Evolutionary conservation across 352 stramenopile genomes (phyloP), one percentile per base, ranked within the genome.

Genomic region (Phytophthora litchii): DNA sequence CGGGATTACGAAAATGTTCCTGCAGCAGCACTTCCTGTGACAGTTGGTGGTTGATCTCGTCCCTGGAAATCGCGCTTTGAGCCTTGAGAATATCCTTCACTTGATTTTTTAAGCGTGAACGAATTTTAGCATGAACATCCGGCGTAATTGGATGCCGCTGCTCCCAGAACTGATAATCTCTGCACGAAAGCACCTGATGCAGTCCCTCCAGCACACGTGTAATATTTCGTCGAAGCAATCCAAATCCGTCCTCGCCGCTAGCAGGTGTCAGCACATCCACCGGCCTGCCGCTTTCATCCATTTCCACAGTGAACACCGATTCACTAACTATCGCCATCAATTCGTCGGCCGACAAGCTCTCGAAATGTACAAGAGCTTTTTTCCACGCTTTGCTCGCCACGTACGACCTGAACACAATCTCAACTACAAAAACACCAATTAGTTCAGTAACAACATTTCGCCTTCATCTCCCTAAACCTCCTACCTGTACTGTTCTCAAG

Each of bases 161-260:
- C 64, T 94, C 83, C 86, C 83, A 94, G n/a, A 94, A 91, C 35
- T 89, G 80, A 60, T 94, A 94, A 45, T 89, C 80, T 20, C 23
- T 68, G 49, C 86, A 94, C 21, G 67, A 67, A 0, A 90, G 37
- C 14, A 91, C 83, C 35, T 76, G 75, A 31, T 78, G 76, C 9
- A 90, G 60, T 17, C 86, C 86, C 74, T 94, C 86, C 8, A 94
- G 43, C 2, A 89, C 65, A 10, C 83, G 75, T n/a, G 74, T 86
- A 44, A 94, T 78, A 52, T 81, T 86, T 40, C 81, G 72, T 40
- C 83, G 80, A 25, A 91, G 63, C 11, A 94, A 60, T n/a, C 86
- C 86, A 62, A 94, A 94, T 10, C 86, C 86, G 60, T 94, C 82
- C 51, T 94, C 81, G 14, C 72, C 71, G 16, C 77, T 86, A 35